Conservation (phyloP, 345 rosid genomes). For the Bretschneidera sinensis region DNA sequence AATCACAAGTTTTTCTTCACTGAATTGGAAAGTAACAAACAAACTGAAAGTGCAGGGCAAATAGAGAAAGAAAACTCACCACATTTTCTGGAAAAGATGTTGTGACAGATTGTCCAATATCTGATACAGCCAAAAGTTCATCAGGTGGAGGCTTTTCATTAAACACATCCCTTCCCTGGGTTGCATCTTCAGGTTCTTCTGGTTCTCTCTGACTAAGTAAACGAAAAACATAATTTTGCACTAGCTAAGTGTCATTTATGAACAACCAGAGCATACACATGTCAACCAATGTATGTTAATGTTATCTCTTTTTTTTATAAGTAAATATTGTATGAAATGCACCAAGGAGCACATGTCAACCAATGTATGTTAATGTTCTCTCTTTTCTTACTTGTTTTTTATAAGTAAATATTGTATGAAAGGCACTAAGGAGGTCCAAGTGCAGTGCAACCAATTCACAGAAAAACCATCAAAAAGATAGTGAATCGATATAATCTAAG, state of each 20-base stretch:
- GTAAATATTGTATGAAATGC: too few species aligned
- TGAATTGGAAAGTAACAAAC: too few species aligned
- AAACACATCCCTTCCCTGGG: slow-evolving; percentile 90
- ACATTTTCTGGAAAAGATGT: slow-evolving; percentile 89
- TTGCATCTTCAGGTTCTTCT: slow-evolving; percentile 94
- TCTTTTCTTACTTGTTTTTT: too few species aligned
- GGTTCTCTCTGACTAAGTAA: slow-evolving; percentile 82
- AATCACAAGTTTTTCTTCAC: background rate
- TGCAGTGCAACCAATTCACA: too few species aligned
- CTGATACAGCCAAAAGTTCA: slow-evolving; percentile 94
- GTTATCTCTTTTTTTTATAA: too few species aligned
- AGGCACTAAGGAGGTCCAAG: too few species aligned
- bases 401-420: too few species aligned
- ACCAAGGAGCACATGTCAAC: background rate
- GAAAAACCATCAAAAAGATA: too few species aligned
- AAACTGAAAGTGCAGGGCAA: background rate
- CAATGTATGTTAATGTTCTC: too few species aligned
- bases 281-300: too few species aligned
- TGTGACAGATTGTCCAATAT: slow-evolving; percentile 83
- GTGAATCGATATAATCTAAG: too few species aligned
- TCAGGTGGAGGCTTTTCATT: slow-evolving; percentile 98
- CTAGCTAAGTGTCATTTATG: slow-evolving; percentile 13
- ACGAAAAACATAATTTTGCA: slow-evolving; percentile 14
- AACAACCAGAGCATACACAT: too few species aligned
- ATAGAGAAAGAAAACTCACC: slow-evolving; percentile 42